Evolutionary conservation across 371 early-diverging fungal species (phyloP), one percentile per base, ranked within the genome.

Genomic region (Haplosporangium sp.): DNA sequence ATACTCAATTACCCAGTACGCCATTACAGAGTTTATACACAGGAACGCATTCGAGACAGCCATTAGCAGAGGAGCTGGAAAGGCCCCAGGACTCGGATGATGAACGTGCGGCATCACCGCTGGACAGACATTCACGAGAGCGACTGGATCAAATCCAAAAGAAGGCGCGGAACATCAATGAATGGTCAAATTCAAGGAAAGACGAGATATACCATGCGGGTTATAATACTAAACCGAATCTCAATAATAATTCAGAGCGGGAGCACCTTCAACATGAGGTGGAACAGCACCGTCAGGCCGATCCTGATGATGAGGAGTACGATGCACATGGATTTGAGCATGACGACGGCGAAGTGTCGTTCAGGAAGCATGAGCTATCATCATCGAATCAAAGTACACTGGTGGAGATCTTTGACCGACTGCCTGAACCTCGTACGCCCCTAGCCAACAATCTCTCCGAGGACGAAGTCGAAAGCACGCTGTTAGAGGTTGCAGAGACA

Each of bases 401-500:
- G 14, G 42, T 56, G 10, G 57, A 56, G 2, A 50, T 18, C 18
- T 12, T 54, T 13, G 13, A 54, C 21, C 54, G 13, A 12, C 54
- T 9, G 23, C 36, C 12, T 5, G 16, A 21, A 21, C 16, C 36
- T n/a, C 16, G 41, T 11, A 40, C 56, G 7, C 56, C 20, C 41
- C 12, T 53, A 16, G 29, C n/a, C 3, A 50, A 18, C 7, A 37
- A 43, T 14, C 23, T 36, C 43, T 6, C 54, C 6, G 63, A 45
- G 12, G 18, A 20, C 6, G 64, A 64, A 1, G 56, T 57, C 3
- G 64, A 64, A 18, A 40, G 47, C 21, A 46, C 64, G 21, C 50
- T 64, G 57, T 6, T 64, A 8, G 64, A 64, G 41, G 57, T 57
- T 0, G 64, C 62, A 72, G 70, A 83, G 87, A 59, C 54, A 16